A percentile compares a stretch with the other conserved stretches of the same genome.
phyloP scores from a whole-genome alignment of 768 basidiomycete species.

The Termitomyces titanicus region DNA sequence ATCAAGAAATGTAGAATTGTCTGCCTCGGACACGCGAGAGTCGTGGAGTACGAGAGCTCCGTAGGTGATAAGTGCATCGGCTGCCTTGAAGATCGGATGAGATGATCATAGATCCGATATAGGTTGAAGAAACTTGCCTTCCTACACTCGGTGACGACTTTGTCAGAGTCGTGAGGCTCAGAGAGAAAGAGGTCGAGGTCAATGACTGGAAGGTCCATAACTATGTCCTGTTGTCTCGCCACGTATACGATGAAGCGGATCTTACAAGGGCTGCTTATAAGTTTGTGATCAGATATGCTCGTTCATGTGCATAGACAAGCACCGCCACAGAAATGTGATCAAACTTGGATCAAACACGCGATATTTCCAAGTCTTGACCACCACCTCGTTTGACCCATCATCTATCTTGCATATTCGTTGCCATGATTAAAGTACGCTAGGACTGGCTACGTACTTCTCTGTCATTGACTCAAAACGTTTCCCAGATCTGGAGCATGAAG shows the following conservation, averaged over 20 bases:
- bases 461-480: constrained; percentile 8
- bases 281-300: neutral
- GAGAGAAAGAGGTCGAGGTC: constrained; percentile 72
- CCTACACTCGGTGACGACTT: constrained; percentile 56
- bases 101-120: neutral
- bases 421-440: constrained; percentile 44
- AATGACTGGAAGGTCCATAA: constrained; percentile 65
- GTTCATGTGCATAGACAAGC: constrained; percentile 9
- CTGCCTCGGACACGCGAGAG: constrained; percentile 76
- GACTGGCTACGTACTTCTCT: constrained; percentile 1
- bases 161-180: constrained; percentile 38
- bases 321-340: constrained; percentile 15
- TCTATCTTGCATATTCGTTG: constrained; percentile 23
- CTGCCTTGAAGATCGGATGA: constrained; percentile 45
- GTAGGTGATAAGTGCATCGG: constrained; percentile 75
- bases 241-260: constrained; percentile 13
- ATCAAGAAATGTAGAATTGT: constrained; percentile 83
- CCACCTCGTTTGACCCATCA: constrained; percentile 28
- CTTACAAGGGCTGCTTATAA: neutral
- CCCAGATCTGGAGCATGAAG: constrained; percentile 98
- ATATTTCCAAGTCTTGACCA: constrained; percentile 18
- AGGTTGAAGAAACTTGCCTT: constrained; percentile 39
- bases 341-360: constrained; percentile 14
- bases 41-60: constrained; percentile 88
- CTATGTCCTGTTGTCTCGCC: constrained; percentile 31